A percentile compares a stretch with the other conserved stretches of the same genome.
Evolutionary conservation across 257 asterid genomes (phyloP).

Genomic region (Plantago major): DNA sequence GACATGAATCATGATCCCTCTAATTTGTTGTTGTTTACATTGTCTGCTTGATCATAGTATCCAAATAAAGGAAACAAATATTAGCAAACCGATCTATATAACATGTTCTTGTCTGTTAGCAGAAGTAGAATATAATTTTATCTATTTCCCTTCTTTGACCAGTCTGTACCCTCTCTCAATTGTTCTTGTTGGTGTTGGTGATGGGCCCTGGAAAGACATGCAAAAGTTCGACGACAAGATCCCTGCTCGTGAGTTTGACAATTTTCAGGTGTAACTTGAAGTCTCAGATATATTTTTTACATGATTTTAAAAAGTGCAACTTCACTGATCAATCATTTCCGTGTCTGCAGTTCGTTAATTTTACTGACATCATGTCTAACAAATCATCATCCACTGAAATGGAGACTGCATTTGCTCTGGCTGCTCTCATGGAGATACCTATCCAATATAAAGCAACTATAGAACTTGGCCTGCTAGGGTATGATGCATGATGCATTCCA

Average conservation of each 20-base stretch:
- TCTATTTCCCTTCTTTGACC: constrained; percentile 15
- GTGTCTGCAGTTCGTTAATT: constrained; percentile 65
- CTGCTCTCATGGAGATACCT: constrained; percentile 88
- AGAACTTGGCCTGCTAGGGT: constrained; percentile 67
- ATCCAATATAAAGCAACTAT: constrained; percentile 64
- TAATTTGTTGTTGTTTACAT: constrained; percentile 14
- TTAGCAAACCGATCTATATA: no score
- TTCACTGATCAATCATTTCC: constrained; percentile 4
- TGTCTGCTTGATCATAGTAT: not conserved
- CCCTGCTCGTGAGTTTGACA: constrained; percentile 70
- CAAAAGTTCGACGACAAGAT: constrained; percentile 71
- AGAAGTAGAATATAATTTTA: not conserved
- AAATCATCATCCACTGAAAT: constrained; percentile 37
- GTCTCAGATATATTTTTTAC: constrained; percentile 2
- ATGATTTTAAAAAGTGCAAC: constrained; percentile 11
- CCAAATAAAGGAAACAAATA: no score
- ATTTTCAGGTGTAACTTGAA: constrained; percentile 56
- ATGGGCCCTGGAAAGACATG: constrained; percentile 96
- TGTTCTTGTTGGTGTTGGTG: constrained; percentile 86
- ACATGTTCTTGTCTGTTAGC: not conserved
- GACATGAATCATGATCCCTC: not conserved
- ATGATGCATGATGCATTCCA: constrained; percentile 24
- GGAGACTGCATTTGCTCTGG: constrained; percentile 81
- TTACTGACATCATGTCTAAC: constrained; percentile 61
- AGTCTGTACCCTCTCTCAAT: constrained; percentile 75